These are phyloP conservation scores for Fraxinus pennsylvanica DNA, from an alignment of 257 asterid genomes.

Conservation along the genomic window DNA sequence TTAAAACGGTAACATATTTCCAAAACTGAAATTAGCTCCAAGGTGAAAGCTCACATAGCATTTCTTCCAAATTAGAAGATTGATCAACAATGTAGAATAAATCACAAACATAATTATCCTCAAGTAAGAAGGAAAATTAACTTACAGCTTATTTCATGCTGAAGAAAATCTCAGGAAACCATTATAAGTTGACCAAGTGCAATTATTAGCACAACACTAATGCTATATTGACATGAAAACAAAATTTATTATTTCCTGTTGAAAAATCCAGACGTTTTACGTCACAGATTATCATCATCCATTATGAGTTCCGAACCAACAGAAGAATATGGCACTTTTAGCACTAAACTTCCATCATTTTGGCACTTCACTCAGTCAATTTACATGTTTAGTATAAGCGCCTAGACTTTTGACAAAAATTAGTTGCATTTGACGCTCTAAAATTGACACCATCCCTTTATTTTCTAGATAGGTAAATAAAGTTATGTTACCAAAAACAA, in stretches of 20 bases:
- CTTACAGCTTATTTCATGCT: background rate
- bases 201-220: background rate
- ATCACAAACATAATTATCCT: too few species aligned
- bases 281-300: background rate
- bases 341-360: background rate
- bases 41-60: background rate
- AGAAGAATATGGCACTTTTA: background rate
- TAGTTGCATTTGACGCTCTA: background rate
- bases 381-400: background rate
- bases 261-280: background rate
- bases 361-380: background rate
- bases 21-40: background rate
- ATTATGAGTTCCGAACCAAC: background rate
- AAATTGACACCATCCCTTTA: background rate
- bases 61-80: too few species aligned
- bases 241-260: background rate
- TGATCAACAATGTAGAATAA: too few species aligned
- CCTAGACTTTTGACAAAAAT: background rate
- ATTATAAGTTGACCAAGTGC: background rate
- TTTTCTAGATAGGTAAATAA: background rate
- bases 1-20: background rate
- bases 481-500: background rate
- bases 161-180: background rate
- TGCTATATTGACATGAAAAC: background rate
- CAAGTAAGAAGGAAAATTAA: background rate